Base-by-base conservation (phyloP, 805 yeast genomes). In the Jamesozyma jinghongensis region DNA sequence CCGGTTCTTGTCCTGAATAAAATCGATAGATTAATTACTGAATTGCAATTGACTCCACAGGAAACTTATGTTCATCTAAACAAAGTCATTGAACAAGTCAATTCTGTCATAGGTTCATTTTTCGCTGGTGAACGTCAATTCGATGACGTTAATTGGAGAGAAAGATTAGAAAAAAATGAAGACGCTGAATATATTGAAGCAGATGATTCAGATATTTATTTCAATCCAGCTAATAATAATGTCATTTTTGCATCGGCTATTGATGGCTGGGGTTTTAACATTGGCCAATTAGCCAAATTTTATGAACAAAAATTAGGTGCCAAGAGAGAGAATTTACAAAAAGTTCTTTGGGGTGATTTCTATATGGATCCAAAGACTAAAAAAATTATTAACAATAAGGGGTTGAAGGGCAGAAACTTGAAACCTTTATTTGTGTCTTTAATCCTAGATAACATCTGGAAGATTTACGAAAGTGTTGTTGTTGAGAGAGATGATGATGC, bases 201-300 rank as follows among this genome's bases (percentile, higher is more conserved):
- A 44, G 83, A 78, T 48, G 97, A 88, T 58, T 75, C 79, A 28
- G 94, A 80, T 51, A 64, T 88, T 19, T 88, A 88, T 57, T 90
- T 90, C 47, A 72, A 85, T 14, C 98, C 99, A 0, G 84, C 81
- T 38, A 73, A 76, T 49, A 86, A 86, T 56, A 90, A 90, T 55
- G 96, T 90, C 4, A 76, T 90, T 0, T 90, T 90, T 67, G 90
- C 95, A 0, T 71, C 79, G 22, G 98, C 98, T 1, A 70, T 83
- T 16, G 98, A 92, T 63, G 97, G 97, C 11, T 92, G 98, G 97
- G 99, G 97, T 1, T 92, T 92, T 61, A 83, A 85, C 33, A 70
- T 92, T 37, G 77, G 85, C 38, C 95, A 92, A 49, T 84, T 92
- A 62, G 84, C 96, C 6, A 79, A 82, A 42, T 77, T 92, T 27